Percentiles rank a stretch among this genome's conserved stretches.
Evolutionary conservation across 1,284 basidiomycete genomes (phyloP).

Genomic region (Ustilago trichophora): DNA sequence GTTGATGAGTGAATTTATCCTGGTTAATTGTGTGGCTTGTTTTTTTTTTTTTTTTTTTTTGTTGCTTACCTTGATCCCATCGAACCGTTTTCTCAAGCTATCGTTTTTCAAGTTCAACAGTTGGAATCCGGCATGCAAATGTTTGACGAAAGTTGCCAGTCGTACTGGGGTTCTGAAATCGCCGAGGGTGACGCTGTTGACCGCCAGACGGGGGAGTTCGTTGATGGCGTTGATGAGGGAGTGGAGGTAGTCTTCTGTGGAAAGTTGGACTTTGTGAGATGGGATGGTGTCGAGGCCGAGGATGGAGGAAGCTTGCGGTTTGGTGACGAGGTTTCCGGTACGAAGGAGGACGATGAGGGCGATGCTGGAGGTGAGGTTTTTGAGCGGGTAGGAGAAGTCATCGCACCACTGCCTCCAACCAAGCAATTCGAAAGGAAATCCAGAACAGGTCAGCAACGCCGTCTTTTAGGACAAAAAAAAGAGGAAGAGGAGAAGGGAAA

Average conservation of each 20-base stretch:
- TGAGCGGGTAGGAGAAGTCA: slow-evolving; percentile 25
- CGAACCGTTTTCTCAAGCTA: slow-evolving; percentile 59
- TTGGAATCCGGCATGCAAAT: slow-evolving; percentile 61
- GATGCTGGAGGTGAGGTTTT: slow-evolving; percentile 22
- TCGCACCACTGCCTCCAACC: slow-evolving; percentile 29
- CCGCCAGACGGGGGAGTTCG: slow-evolving; percentile 51
- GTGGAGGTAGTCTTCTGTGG: slow-evolving; percentile 62
- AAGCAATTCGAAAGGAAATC: neutral
- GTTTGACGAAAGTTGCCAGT: slow-evolving; percentile 58
- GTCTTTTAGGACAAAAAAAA: neutral
- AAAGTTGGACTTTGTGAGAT: slow-evolving; percentile 21
- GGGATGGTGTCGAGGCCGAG: slow-evolving; percentile 18
- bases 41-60: neutral
- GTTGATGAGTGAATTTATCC: too few species aligned
- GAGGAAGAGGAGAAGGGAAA: neutral
- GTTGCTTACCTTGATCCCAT: slow-evolving; percentile 57
- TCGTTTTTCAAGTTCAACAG: slow-evolving; percentile 66
- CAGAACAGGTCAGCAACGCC: neutral
- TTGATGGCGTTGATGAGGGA: slow-evolving; percentile 55
- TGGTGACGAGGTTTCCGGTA: slow-evolving; percentile 46
- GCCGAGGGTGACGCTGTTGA: slow-evolving; percentile 50
- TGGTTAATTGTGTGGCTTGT: too few species aligned
- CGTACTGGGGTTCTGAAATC: slow-evolving; percentile 58
- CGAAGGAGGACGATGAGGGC: slow-evolving; percentile 30
- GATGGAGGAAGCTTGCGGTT: slow-evolving; percentile 21